Base-by-base conservation (phyloP, 495 filamentous ascomycete genomes). In the Chaetomium cochliodes region DNA sequence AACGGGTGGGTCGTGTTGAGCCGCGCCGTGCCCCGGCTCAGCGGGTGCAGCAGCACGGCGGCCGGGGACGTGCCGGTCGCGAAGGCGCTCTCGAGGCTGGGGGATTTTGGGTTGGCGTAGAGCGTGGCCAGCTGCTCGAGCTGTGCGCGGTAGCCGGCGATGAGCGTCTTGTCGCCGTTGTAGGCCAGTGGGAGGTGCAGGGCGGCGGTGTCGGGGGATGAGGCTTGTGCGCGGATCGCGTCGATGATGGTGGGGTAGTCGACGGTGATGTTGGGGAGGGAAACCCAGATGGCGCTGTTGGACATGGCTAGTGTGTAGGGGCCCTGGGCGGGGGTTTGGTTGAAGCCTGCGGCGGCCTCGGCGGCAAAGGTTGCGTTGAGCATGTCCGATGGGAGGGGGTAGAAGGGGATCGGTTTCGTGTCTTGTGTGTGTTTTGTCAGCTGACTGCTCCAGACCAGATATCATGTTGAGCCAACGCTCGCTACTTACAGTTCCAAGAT, bases 1-100 rank as follows among this genome's bases (percentile, higher is more conserved):
- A 77, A 65, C 2, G 77, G 77, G 52, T 74, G 56, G 22, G 72
- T 70, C 5, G 64, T 62, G 59, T 74, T 72, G 20, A 81, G 74
- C 22, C 70, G 64, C 6, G 74, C 70, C 49, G 69, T 67, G 42
- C 69, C 69, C 18, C 72, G 62, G 65, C 75, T 75, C 15, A 73
- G 66, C 8, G 76, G 75, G 56, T 77, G 75, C 28, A 73, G 65
- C 1, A 74, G 66, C 33, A 73, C 61, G 3, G 67, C 63, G 26
- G 30, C 55, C 9, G 67, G 56, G 5, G 69, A 59, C 7, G 61
- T 18, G 0, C 67, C 70, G 3, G 62, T 59, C 1, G 65, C 62
- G 26, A 75, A 73, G 13, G 78, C 71, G 26, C 71, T 63, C 47
- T 74, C 72, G 51, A 70, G 42, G 47, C 50, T 67, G 8, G 72